phyloP scores from a whole-genome alignment of 306 rosid species.

The Vachellia pachyceras region DNA sequence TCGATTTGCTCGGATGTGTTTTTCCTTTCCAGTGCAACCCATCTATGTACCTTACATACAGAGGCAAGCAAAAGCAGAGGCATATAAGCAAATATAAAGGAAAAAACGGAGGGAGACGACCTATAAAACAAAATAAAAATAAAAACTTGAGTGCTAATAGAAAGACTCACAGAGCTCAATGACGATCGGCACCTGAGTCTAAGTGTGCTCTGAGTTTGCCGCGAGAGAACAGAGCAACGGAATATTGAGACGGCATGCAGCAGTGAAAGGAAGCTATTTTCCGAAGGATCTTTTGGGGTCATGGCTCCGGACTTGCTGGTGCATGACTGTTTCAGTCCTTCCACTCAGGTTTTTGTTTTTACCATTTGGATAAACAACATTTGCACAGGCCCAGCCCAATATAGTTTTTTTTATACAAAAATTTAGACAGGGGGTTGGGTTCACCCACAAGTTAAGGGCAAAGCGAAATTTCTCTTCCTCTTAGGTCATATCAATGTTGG shows the following conservation, averaged over 20 bases:
- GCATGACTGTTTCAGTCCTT: not conserved
- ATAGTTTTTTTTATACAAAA: too few relatives aligned
- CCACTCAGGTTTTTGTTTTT: rapidly evolving
- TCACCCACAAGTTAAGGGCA: too few relatives aligned
- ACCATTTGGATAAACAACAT: too few relatives aligned
- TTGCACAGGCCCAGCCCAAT: too few relatives aligned
- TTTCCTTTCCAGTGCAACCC: slow-evolving; percentile 71
- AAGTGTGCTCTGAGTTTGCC: not conserved
- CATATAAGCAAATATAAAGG: not conserved
- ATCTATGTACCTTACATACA: slow-evolving; percentile 31
- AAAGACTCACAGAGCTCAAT: slow-evolving; percentile 38
- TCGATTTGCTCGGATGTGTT: slow-evolving; percentile 55
- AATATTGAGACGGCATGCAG: not conserved
- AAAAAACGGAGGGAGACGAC: not conserved
- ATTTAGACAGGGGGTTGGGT: too few relatives aligned
- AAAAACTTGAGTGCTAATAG: not conserved
- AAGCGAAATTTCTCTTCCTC: too few relatives aligned
- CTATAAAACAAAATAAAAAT: not conserved
- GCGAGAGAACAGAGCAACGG: not conserved
- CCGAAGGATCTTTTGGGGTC: not conserved
- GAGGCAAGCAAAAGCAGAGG: not conserved
- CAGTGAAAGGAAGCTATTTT: not conserved
- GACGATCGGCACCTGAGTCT: slow-evolving; percentile 37
- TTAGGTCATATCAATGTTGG: too few relatives aligned
- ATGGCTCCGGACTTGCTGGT: not conserved